phyloP scores from a whole-genome alignment of 106 monocot genomes.

The Dendrobium officinale region DNA sequence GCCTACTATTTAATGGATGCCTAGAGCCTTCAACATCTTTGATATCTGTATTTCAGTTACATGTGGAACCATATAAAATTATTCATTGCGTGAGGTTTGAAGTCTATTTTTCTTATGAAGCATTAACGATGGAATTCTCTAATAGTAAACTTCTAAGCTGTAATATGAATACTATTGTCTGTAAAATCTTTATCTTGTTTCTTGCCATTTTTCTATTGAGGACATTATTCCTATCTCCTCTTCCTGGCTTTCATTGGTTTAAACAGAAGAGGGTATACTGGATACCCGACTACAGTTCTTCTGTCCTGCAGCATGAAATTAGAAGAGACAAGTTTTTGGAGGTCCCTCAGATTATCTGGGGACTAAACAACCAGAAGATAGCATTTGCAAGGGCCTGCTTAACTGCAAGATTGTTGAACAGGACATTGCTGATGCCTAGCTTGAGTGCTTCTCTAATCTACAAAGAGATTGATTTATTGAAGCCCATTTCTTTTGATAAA shows the following conservation, averaged over 20 bases:
- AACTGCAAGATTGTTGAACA: slow-evolving; percentile 70
- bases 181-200: slow-evolving; percentile 28
- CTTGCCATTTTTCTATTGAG: slow-evolving; percentile 32
- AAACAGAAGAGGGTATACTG: slow-evolving; percentile 8
- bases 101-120: too few species aligned
- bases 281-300: slow-evolving; percentile 3
- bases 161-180: slow-evolving; percentile 23
- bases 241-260: slow-evolving; percentile 24
- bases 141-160: slow-evolving; percentile 13
- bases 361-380: slow-evolving; percentile 98
- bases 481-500: slow-evolving; percentile 74
- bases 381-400: slow-evolving; percentile 85
- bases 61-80: not conserved
- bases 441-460: slow-evolving; percentile 82
- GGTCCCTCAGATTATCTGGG: slow-evolving; percentile 98
- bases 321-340: slow-evolving; percentile 72
- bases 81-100: not conserved
- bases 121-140: slow-evolving; percentile 8
- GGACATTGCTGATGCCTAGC: slow-evolving; percentile 87
- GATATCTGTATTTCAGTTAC: not conserved
- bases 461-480: slow-evolving; percentile 71
- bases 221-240: slow-evolving; percentile 26
- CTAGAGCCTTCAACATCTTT: not conserved
- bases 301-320: slow-evolving; percentile 17
- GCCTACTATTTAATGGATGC: not conserved